Conservation (phyloP, 176 grass and related monocot species). For the Cenchrus purpureus region DNA sequence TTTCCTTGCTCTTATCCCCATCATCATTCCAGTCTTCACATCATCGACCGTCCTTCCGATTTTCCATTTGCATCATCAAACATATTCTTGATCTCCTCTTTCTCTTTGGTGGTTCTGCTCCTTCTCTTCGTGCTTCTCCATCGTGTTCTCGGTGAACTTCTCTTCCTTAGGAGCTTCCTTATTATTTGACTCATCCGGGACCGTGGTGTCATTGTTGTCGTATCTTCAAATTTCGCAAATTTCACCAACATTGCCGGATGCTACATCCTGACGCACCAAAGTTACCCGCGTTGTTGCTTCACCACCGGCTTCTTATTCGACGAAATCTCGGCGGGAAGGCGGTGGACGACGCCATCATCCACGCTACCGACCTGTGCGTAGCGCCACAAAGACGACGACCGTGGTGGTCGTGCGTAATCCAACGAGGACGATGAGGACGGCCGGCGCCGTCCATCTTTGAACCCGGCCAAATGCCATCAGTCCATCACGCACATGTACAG, state of each 20-base stretch:
- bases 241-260: conserved; percentile 45
- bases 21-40: conserved; percentile 19
- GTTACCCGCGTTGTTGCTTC: conserved; percentile 40
- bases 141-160: conserved; percentile 47
- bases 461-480: conserved; percentile 76
- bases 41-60: conserved; percentile 43
- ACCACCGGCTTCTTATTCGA: conserved; percentile 54
- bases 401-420: conserved; percentile 75
- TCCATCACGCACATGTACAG: conserved; percentile 40
- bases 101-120: conserved; percentile 33
- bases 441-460: conserved; percentile 79
- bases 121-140: conserved; percentile 52
- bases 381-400: conserved; percentile 72
- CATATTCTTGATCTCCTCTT: conserved; percentile 40
- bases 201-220: conserved; percentile 44
- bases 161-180: no score
- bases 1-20: conserved; percentile 27
- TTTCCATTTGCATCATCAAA: conserved; percentile 64
- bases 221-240: conserved; percentile 49
- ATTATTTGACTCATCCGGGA: conserved; percentile 48
- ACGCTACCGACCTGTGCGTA: conserved; percentile 77
- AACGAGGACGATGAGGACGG: conserved; percentile 59
- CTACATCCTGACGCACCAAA: conserved; percentile 46
- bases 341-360: conserved; percentile 92
- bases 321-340: conserved; percentile 59